Evolutionary conservation across 495 filamentous ascomycete genomes (phyloP), one percentile per base, ranked within the genome.

Genomic region (Penicillium arizonense): DNA sequence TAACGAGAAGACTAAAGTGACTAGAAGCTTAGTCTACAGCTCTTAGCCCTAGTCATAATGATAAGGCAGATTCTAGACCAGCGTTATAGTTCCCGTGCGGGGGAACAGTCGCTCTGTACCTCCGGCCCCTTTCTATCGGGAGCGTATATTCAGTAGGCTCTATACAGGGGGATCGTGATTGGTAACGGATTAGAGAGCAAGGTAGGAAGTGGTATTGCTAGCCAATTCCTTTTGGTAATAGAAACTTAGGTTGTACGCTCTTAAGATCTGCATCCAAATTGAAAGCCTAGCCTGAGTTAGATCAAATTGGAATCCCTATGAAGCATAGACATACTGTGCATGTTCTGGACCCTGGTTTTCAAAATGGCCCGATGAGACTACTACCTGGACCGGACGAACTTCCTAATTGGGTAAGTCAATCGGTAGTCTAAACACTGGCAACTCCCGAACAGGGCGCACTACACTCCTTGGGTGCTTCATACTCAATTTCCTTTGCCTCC

Each of bases 331-430:
- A 35, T 3, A 16, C 44, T 35, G 44, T 30, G n/a, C 16, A 35
- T 47, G 24, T 36, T 47, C 44, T 34, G 44, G 44, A 18, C 26
- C 44, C 44, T 47, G 18, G 32, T 47, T 47, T 18, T 47, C 14
- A 35, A 16, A 18, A 32, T n/a, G 35, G 44, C 44, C 20, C 44
- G 13, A 47, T 34, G 36, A 36, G 44, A 47, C 44, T 47, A 46
- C 44, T 34, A 47, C 44, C 32, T 47, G 13, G 3, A 21, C 20
- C 44, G 44, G 44, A 35, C 44, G 26, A 47, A 28, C 44, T 47
- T 32, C 44, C 44, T 47, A 28, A 35, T 47, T 21, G 16, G 44
- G 44, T 5, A 18, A n/a, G 44, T 47, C 44, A 36, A 30, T 21
- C 44, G 44, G 44, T 47, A 47, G 44, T 47, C 35, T 8, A 28